phyloP scores from a whole-genome alignment of 2,329 filamentous ascomycete species.

The Aspergillus sp. region DNA sequence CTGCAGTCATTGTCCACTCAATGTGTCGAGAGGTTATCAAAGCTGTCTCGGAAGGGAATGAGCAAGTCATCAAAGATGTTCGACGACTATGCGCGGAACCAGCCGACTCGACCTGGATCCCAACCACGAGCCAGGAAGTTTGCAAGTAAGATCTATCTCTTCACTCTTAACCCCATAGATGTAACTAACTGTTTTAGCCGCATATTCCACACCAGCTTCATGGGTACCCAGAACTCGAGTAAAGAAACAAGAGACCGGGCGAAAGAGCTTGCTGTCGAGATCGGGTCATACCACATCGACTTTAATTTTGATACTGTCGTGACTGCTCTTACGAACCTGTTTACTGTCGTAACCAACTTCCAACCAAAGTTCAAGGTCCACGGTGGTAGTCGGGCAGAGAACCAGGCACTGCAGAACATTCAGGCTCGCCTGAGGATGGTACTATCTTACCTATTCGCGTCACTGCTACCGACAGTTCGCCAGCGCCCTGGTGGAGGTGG shows the following conservation, averaged over 20 bases:
- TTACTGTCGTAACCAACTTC: slow-evolving; percentile 60
- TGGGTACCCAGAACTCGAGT: slow-evolving; percentile 69
- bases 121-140: slow-evolving; percentile 60
- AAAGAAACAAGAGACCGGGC: slow-evolving; percentile 67
- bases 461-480: slow-evolving; percentile 61
- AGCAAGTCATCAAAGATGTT: slow-evolving; percentile 56
- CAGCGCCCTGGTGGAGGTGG: slow-evolving; percentile 56
- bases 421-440: slow-evolving; percentile 69
- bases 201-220: slow-evolving; percentile 66
- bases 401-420: slow-evolving; percentile 66
- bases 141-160: slow-evolving; percentile 38
- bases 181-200: slow-evolving; percentile 24
- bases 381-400: slow-evolving; percentile 62
- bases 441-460: slow-evolving; percentile 62
- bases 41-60: slow-evolving; percentile 34
- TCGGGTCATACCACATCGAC: slow-evolving; percentile 71
- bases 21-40: slow-evolving; percentile 41
- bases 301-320: slow-evolving; percentile 71
- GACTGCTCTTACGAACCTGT: slow-evolving; percentile 59
- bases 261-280: slow-evolving; percentile 56
- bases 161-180: neutral
- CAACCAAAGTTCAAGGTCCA: slow-evolving; percentile 63
- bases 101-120: slow-evolving; percentile 49
- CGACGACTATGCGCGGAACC: slow-evolving; percentile 53
- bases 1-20: slow-evolving; percentile 39